These are phyloP conservation scores for Taphrina communis DNA, from an alignment of 1,139 yeast genomes.

Conservation along the genomic window DNA sequence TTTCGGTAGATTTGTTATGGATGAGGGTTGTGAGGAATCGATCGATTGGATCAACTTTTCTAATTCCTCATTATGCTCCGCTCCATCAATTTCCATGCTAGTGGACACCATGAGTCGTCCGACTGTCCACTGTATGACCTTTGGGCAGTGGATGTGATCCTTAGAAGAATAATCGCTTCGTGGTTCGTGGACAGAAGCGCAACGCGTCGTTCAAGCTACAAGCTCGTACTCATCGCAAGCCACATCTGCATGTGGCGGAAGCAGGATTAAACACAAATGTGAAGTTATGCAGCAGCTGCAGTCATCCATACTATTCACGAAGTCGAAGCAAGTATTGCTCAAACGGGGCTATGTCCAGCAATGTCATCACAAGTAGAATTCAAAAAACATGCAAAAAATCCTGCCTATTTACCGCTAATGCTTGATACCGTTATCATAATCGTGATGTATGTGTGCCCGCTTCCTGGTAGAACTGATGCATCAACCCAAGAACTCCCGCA, in stretches of 20 bases:
- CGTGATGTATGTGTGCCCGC: constrained; percentile 31
- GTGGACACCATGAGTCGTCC: constrained; percentile 7
- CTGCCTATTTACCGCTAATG: neutral
- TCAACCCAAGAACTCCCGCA: constrained; percentile 38
- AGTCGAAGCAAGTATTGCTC: too few species aligned
- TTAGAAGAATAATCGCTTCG: too few species aligned
- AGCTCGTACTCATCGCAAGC: neutral
- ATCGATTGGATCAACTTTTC: constrained; percentile 5
- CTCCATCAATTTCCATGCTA: constrained; percentile 12
- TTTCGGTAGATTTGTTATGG: constrained; percentile 14
- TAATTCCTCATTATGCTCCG: neutral
- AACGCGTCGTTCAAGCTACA: constrained; percentile 12
- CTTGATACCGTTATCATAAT: neutral
- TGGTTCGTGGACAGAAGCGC: neutral
- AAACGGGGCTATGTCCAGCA: too few species aligned
- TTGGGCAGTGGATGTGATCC: too few species aligned
- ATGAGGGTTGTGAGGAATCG: neutral
- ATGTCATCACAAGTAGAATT: too few species aligned
- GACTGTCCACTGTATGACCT: too few species aligned
- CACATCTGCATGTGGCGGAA: neutral
- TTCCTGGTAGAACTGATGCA: constrained; percentile 40
- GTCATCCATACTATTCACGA: too few species aligned
- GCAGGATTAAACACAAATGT: too few species aligned
- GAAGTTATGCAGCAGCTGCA: too few species aligned
- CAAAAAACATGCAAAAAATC: too few species aligned